Evolutionary conservation across 2,329 filamentous ascomycete species (phyloP), one percentile per base, ranked within the genome.

Genomic region (Neonectria neomacrospora): DNA sequence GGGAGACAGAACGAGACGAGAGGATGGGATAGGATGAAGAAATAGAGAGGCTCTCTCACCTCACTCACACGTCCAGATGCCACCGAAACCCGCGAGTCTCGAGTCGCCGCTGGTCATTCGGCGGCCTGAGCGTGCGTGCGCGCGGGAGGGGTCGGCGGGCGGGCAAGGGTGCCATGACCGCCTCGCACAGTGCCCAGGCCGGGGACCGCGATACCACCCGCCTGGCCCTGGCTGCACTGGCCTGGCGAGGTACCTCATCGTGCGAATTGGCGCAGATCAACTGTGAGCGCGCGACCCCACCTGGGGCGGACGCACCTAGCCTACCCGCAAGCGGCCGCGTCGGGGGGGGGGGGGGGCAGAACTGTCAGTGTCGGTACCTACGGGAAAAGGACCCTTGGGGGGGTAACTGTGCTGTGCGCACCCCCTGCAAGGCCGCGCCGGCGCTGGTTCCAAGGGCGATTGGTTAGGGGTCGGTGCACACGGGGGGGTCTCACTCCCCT

Each of bases 251-350:
- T 48, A 23, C 10, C 22, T 28, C 39, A 30, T 32, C 47, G 44
- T 53, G 32, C 20, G 5, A 39, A 37, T 12, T 12, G 2, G 6
- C 1, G 4, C 6, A 6, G 10, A 2, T 10, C 32, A 61, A 61
- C 58, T 61, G 58, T 61, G 22, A 14, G 37, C 26, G 34, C 37
- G 28, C 50, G 32, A 34, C 51, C 32, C 58, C 26, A 54, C 23
- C 52, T 61, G 48, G 58, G 37, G 20, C n/a, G n/a, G 37, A 32
- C n/a, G n/a, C 45, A 63, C 37, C 52, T 61, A 56, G 53, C 22
- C 58, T 52, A 56, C 58, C 62, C 61, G 61, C 48, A 55, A 64
- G 57, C 57, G 57, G 52, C 58, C 52, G 58, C 28, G 51, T 50
- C 44, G 41, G 42, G 42, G 37, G 37, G 37, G 37, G 37, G 37